A percentile compares a stretch with the other conserved stretches of the same genome.
These are phyloP conservation scores for Venturia nashicola DNA, from an alignment of 2,329 filamentous ascomycete species.

Conservation along the genomic window DNA sequence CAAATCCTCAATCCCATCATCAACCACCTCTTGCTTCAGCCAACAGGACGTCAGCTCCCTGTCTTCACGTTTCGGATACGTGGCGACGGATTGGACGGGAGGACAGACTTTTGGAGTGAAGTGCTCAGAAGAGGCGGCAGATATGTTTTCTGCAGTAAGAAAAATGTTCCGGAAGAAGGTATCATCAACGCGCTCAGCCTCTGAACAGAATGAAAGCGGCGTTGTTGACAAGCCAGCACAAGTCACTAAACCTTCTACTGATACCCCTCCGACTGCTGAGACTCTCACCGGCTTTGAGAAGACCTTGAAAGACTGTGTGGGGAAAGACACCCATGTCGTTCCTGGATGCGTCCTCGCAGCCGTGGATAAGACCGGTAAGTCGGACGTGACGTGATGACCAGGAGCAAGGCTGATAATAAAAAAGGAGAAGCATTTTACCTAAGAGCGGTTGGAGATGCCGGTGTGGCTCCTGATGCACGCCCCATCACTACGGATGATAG, in stretches of 20 bases:
- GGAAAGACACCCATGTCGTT: constrained; percentile 4
- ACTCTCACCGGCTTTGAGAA: constrained; percentile 4
- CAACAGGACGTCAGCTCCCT: not conserved
- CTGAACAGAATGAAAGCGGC: not conserved
- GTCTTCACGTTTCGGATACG: not conserved
- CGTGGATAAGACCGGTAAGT: constrained; percentile 6
- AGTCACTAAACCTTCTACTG: not conserved
- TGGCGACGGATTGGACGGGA: not conserved
- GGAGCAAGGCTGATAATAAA: not conserved
- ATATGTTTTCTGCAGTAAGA: not conserved
- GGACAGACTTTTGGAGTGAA: not conserved
- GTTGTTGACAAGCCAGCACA: not conserved
- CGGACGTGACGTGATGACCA: not conserved
- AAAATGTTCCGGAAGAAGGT: not conserved
- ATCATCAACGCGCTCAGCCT: not conserved
- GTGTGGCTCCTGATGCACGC: constrained; percentile 6
- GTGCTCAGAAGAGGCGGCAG: not conserved
- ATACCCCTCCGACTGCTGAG: not conserved
- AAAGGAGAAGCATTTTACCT: constrained; percentile 10
- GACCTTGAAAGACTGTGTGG: constrained; percentile 3
- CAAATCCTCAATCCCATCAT: not conserved
- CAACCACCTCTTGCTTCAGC: not conserved
- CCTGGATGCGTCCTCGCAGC: constrained; percentile 8
- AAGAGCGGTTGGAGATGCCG: constrained; percentile 8
- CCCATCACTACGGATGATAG: constrained; percentile 14